These are phyloP conservation scores for Aspergillus sp. DNA, from an alignment of 2,329 filamentous ascomycete species.

Conservation along the genomic window DNA sequence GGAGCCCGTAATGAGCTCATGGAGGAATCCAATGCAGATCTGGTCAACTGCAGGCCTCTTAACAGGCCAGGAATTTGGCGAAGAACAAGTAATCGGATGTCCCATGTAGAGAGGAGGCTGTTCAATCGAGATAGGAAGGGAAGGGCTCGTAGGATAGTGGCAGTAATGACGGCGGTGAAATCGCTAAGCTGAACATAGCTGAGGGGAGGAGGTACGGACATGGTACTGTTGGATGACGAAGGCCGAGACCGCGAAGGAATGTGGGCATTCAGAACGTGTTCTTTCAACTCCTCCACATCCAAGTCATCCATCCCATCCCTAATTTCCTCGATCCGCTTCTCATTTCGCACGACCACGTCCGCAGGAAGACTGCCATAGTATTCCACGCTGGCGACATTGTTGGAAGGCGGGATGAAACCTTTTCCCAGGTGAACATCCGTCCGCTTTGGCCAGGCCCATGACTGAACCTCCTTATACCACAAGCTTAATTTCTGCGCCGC, in stretches of 20 bases:
- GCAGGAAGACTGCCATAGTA: conserved; percentile 70
- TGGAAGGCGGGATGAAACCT: conserved; percentile 35
- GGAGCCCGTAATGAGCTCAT: conserved; percentile 23
- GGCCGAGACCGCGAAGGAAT: conserved; percentile 59
- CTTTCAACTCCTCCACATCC: conserved; percentile 72
- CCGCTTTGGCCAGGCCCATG: conserved; percentile 54
- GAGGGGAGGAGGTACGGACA: conserved; percentile 37
- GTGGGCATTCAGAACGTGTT: conserved; percentile 77
- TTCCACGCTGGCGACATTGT: conserved; percentile 15
- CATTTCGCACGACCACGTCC: conserved; percentile 62
- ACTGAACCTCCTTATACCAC: conserved; percentile 56
- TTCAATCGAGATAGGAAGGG: conserved; percentile 73
- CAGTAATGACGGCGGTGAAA: conserved; percentile 82
- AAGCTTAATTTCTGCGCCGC: conserved; percentile 54
- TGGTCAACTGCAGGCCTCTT: conserved; percentile 50
- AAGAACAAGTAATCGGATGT: conserved; percentile 68
- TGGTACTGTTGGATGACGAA: conserved; percentile 39
- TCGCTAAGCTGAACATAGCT: conserved; percentile 75
- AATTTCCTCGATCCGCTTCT: conserved; percentile 70
- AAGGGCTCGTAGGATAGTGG: conserved; percentile 83
- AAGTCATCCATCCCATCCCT: conserved; percentile 41
- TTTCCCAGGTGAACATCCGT: conserved; percentile 33
- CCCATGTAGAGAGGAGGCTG: conserved; percentile 72
- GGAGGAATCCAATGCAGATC: conserved; percentile 29
- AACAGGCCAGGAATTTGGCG: conserved; percentile 68